Percentiles rank a stretch among this genome's conserved stretches.
Evolutionary conservation across 805 yeast genomes (phyloP).

Genomic region (Teunomyces cretensis): DNA sequence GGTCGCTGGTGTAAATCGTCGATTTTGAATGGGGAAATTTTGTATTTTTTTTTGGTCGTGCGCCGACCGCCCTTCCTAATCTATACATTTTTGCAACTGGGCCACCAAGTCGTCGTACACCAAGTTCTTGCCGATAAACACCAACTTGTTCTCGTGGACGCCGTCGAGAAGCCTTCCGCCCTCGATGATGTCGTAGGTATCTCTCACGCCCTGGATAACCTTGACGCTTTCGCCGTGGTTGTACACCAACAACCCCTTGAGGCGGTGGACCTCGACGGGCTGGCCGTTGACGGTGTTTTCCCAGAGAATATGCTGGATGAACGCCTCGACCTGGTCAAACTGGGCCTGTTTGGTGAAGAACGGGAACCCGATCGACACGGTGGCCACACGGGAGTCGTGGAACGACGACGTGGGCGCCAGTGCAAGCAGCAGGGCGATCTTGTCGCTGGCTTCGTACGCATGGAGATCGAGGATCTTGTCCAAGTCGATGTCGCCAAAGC

Average conservation of each 20-base stretch:
- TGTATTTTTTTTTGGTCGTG: no score
- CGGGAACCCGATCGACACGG: slow-evolving; percentile 44
- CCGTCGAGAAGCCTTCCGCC: slow-evolving; percentile 38
- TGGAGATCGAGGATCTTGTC: slow-evolving; percentile 70
- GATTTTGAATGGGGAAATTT: no score
- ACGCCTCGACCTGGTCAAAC: slow-evolving; percentile 51
- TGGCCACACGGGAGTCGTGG: slow-evolving; percentile 41
- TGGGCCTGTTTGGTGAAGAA: slow-evolving; percentile 36
- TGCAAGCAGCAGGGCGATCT: slow-evolving; percentile 16
- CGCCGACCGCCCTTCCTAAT: not conserved
- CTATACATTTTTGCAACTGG: slow-evolving; percentile 24
- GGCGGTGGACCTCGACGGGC: slow-evolving; percentile 69
- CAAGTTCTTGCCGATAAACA: slow-evolving; percentile 72
- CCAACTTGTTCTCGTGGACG: slow-evolving; percentile 53
- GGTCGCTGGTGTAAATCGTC: not conserved
- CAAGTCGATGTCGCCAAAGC: slow-evolving; percentile 73
- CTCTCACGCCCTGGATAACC: slow-evolving; percentile 89
- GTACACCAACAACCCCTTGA: slow-evolving; percentile 72
- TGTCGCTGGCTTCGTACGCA: slow-evolving; percentile 57
- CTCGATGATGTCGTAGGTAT: slow-evolving; percentile 78
- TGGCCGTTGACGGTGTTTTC: slow-evolving; percentile 46
- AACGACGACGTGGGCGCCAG: slow-evolving; percentile 14
- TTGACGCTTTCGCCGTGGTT: slow-evolving; percentile 38
- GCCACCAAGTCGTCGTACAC: slow-evolving; percentile 29
- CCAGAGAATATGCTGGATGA: slow-evolving; percentile 78